phyloP scores from a whole-genome alignment of 2,329 filamentous ascomycete genomes.

The Thelonectria blattea region DNA sequence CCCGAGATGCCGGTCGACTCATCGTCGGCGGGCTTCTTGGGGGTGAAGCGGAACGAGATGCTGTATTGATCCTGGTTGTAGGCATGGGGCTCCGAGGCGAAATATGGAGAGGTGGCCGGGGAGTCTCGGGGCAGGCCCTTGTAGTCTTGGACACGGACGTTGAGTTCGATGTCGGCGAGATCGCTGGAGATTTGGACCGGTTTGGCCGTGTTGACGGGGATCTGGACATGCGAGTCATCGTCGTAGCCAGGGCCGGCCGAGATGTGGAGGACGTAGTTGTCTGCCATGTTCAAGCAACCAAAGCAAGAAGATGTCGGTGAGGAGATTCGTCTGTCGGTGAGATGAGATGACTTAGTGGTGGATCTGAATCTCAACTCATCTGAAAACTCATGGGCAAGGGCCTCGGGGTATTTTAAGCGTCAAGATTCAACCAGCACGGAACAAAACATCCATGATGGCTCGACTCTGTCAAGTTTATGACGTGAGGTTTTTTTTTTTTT shows the following conservation, averaged over 20 bases:
- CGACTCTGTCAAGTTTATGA: conserved; percentile 29
- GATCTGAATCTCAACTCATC: neutral
- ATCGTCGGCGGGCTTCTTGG: conserved; percentile 54
- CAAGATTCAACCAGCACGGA: neutral
- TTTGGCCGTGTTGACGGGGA: conserved; percentile 75
- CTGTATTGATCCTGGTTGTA: conserved; percentile 79
- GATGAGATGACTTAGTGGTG: neutral
- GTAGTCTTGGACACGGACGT: conserved; percentile 74
- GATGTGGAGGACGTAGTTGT: conserved; percentile 80
- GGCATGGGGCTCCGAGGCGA: conserved; percentile 70
- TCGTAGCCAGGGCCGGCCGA: conserved; percentile 84
- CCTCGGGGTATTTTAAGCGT: conserved; percentile 4
- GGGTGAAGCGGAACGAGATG: conserved; percentile 79
- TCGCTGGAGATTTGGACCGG: conserved; percentile 68
- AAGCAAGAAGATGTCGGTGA: neutral
- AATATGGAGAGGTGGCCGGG: conserved; percentile 77
- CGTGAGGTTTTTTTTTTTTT: conserved; percentile 30
- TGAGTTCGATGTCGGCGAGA: conserved; percentile 70
- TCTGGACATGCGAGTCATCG: conserved; percentile 69
- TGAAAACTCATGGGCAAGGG: too few relatives aligned
- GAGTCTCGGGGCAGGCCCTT: conserved; percentile 74
- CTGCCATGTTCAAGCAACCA: conserved; percentile 55
- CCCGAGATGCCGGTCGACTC: conserved; percentile 62
- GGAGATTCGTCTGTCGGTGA: neutral
- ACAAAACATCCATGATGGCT: conserved; percentile 19